These are phyloP conservation scores for Astrephomene gubernaculifera DNA, from an alignment of 139 green algal species.

Conservation along the genomic window DNA sequence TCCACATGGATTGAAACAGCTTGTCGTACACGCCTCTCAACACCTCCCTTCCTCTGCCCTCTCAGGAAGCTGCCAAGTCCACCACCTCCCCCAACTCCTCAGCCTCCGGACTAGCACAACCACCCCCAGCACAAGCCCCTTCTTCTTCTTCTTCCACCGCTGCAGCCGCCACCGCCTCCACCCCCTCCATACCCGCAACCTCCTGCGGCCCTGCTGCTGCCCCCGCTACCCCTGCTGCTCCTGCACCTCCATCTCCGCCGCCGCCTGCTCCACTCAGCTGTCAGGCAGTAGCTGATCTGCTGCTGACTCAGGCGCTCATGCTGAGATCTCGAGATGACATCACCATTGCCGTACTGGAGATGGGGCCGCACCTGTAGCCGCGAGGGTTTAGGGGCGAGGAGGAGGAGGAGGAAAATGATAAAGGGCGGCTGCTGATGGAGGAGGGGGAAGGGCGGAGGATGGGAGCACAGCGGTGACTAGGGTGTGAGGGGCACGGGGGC, in stretches of 20 bases:
- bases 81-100: too few species aligned
- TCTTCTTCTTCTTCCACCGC: too few species aligned
- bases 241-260: neutral
- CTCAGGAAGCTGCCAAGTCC: neutral
- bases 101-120: neutral
- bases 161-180: neutral
- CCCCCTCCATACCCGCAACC: too few species aligned
- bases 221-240: neutral
- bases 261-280: neutral
- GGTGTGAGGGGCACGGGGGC: too few species aligned
- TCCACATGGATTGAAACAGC: too few species aligned
- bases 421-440: neutral
- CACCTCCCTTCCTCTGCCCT: neutral
- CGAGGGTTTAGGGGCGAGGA: neutral
- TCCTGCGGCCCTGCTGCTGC: neutral
- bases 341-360: slow-evolving; percentile 49
- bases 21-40: too few species aligned
- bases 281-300: slow-evolving; percentile 36
- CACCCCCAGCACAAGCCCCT: too few species aligned
- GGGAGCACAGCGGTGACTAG: too few species aligned
- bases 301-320: slow-evolving; percentile 50
- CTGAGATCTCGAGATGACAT: slow-evolving; percentile 56
- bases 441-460: too few species aligned
- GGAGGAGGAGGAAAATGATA: neutral
- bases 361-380: slow-evolving; percentile 26